These are phyloP conservation scores for Cyclotella atomus DNA, from an alignment of 108 stramenopile species.

Conservation along the genomic window DNA sequence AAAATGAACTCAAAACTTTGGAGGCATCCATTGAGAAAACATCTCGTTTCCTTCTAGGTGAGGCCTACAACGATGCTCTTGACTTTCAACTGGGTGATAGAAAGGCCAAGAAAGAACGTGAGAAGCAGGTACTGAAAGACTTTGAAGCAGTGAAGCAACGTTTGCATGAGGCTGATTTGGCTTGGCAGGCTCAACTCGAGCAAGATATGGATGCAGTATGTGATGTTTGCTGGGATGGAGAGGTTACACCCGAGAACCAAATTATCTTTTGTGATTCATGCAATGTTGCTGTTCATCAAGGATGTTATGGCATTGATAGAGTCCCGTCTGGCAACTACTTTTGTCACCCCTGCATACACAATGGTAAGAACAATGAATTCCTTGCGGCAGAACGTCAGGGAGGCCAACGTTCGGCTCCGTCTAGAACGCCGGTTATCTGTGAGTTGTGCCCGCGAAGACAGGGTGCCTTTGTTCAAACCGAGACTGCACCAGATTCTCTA, in stretches of 20 bases:
- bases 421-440: conserved; percentile 66
- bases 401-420: conserved; percentile 37
- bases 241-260: conserved; percentile 88
- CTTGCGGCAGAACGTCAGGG: conserved; percentile 45
- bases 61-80: conserved; percentile 55
- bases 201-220: conserved; percentile 92
- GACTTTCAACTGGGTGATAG: conserved; percentile 51
- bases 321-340: conserved; percentile 91
- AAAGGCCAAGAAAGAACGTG: conserved; percentile 25
- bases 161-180: conserved; percentile 64
- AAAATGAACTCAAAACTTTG: conserved; percentile 45
- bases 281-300: conserved; percentile 88
- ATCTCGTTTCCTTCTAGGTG: conserved; percentile 49
- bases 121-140: conserved; percentile 42
- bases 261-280: conserved; percentile 93
- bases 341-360: conserved; percentile 78
- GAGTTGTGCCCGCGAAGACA: conserved; percentile 82
- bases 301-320: conserved; percentile 85
- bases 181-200: conserved; percentile 74
- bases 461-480: conserved; percentile 76
- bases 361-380: conserved; percentile 67
- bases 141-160: conserved; percentile 49
- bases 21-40: conserved; percentile 62
- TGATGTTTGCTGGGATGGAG: conserved; percentile 86
- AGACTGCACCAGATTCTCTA: conserved; percentile 22